Evolutionary conservation across 2,329 filamentous ascomycete genomes (phyloP).

Genomic region (Exophiala sideris): DNA sequence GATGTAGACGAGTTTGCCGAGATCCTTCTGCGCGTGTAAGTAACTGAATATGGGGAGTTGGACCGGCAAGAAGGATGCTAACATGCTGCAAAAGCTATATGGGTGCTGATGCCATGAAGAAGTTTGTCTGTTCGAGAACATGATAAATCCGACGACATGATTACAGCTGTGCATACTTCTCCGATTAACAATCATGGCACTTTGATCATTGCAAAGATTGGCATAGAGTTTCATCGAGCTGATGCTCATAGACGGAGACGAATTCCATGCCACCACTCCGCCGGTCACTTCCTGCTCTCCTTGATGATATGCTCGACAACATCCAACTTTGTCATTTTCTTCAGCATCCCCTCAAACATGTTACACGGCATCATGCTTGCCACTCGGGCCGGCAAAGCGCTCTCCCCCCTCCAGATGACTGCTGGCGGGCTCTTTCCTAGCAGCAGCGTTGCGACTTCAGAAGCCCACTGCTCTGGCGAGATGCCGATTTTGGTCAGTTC

Average conservation of each 20-base stretch:
- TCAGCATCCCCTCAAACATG: slow-evolving; percentile 4
- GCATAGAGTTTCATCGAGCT: too few species aligned
- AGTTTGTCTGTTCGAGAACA: too few species aligned
- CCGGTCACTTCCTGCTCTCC: not conserved
- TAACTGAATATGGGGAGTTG: too few species aligned
- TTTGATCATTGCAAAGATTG: too few species aligned
- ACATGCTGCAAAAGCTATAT: too few species aligned
- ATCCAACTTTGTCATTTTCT: slow-evolving; percentile 3
- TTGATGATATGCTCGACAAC: not conserved
- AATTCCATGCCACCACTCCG: too few species aligned
- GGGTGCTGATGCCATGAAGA: too few species aligned
- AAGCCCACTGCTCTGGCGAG: slow-evolving; percentile 2
- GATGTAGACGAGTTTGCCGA: not conserved
- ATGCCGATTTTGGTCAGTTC: not conserved
- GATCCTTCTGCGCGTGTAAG: slow-evolving; percentile 3
- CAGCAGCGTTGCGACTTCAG: not conserved
- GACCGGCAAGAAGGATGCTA: too few species aligned
- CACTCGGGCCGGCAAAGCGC: not conserved
- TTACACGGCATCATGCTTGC: not conserved
- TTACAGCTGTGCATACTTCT: too few species aligned
- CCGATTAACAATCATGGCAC: too few species aligned
- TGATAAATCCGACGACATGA: too few species aligned
- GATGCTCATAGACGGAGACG: too few species aligned
- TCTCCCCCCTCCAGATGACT: not conserved
- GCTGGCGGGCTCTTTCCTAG: not conserved